A percentile compares a stretch with the other conserved stretches of the same genome.
Conservation (phyloP, 1,284 basidiomycete species). For the Moesziomyces globuligerus region DNA sequence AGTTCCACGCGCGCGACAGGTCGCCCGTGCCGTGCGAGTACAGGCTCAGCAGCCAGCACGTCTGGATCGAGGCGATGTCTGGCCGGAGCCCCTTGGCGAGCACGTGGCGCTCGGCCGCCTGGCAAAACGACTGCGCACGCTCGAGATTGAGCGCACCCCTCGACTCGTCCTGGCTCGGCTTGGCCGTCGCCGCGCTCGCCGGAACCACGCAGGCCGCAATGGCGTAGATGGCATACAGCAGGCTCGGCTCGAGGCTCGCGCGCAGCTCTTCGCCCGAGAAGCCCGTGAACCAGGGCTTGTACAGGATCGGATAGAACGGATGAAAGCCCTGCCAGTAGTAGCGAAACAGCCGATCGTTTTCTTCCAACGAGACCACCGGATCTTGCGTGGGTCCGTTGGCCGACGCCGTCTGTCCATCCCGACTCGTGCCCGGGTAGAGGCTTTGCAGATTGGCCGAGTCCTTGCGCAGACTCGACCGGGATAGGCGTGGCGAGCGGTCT, state of each 20-base stretch:
- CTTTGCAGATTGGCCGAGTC: slow-evolving; percentile 10
- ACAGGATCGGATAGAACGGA: slow-evolving; percentile 61
- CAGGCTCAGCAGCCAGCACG: slow-evolving; percentile 68
- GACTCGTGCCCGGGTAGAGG: slow-evolving; percentile 20
- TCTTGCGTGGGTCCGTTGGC: slow-evolving; percentile 10
- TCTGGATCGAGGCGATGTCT: slow-evolving; percentile 63
- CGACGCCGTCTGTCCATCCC: slow-evolving; percentile 9
- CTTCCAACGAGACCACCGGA: slow-evolving; percentile 40
- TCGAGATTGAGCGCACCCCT: slow-evolving; percentile 34
- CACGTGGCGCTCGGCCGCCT: slow-evolving; percentile 48
- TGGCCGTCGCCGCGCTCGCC: slow-evolving; percentile 13
- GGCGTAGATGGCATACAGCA: slow-evolving; percentile 56
- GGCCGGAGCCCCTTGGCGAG: slow-evolving; percentile 51
- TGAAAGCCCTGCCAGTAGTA: slow-evolving; percentile 61
- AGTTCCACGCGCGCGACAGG: slow-evolving; percentile 68
- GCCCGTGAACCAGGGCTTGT: slow-evolving; percentile 54
- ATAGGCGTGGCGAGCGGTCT: slow-evolving; percentile 26
- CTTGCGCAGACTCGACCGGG: slow-evolving; percentile 6
- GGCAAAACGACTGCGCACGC: slow-evolving; percentile 40
- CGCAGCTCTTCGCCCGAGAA: slow-evolving; percentile 47
- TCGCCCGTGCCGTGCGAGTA: slow-evolving; percentile 69
- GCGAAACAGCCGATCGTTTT: slow-evolving; percentile 46
- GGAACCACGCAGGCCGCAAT: slow-evolving; percentile 53
- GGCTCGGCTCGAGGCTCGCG: slow-evolving; percentile 37
- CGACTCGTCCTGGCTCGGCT: not conserved